phyloP scores from a whole-genome alignment of 1,284 basidiomycete genomes.

The Cystobasidium pallidum region DNA sequence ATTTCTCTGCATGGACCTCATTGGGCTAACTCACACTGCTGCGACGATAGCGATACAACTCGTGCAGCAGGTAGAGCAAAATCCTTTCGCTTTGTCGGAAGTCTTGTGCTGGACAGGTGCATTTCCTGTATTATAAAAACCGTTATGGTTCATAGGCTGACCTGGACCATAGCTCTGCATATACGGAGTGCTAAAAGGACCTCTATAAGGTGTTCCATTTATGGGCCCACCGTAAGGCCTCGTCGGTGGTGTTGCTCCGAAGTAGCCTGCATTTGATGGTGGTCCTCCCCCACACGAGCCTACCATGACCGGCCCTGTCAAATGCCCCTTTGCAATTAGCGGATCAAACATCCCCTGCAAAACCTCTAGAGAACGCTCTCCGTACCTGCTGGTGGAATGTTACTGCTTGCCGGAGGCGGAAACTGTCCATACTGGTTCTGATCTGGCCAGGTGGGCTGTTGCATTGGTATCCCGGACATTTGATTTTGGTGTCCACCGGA shows the following conservation, averaged over 20 bases:
- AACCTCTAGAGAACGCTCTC: background rate
- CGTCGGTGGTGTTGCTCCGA: background rate
- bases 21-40: background rate
- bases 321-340: too few relatives aligned
- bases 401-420: background rate
- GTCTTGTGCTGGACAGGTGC: background rate
- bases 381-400: background rate
- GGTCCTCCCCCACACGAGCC: conserved; percentile 6
- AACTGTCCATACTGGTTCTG: background rate
- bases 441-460: background rate
- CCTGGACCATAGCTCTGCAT: background rate
- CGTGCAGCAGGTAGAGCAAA: background rate
- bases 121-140: background rate
- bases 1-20: background rate
- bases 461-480: background rate
- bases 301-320: conserved; percentile 8
- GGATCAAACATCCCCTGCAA: background rate
- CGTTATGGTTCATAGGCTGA: background rate
- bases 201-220: background rate
- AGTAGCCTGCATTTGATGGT: conserved; percentile 9
- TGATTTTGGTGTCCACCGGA: background rate
- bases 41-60: conserved; percentile 8
- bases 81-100: background rate
- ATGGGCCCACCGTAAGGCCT: background rate
- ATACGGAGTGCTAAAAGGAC: background rate